Base-by-base conservation (phyloP, 1,139 yeast genomes). In the Yamadazyma blattariae region DNA sequence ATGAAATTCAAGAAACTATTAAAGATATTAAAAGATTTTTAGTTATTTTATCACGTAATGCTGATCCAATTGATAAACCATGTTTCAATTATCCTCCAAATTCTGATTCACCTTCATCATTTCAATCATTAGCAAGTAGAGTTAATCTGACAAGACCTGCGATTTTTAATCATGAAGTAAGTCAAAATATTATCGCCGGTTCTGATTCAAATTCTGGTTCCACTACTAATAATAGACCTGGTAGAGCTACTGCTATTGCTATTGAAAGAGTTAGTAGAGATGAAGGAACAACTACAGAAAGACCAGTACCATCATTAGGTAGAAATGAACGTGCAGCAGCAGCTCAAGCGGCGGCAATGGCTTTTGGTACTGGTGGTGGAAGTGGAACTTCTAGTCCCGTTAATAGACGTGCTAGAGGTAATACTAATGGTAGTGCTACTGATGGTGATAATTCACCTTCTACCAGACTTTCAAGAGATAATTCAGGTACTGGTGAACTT, bases 141-240 rank as follows among this genome's bases (percentile, higher is more conserved):
- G 59, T 64, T n/a, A 67, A 64, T 37, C 42, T 60, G 12, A 40
- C 48, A 8, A 52, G 67, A 21, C 74, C 74, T 4, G 57, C 57
- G 19, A 65, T 69, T 10, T 51, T 67, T 22, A 66, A 62, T 8
- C 69, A 62, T 9, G 73, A 67, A 29, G 67, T 62, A 4, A 50
- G 61, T n/a, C 74, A 66, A 38, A 60, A 62, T 30, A 56, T 67
- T 25, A 36, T 63, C 40, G 61, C 67, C 2, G 53, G 57, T 16
- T 51, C 51, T 11, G 56, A 56, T 21, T 52, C 34, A 4, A 14
- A 9, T 17, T 16, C 30, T 3, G 16, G 8, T 3, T n/a, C 33
- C 13, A 25, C 32, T 18, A 34, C 30, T 23, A 30, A 34, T 16
- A 30, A 31, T 13, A 22, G 34, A 24, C 26, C 34, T 12, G 33